Percentiles rank a stretch among this genome's conserved stretches.
These are phyloP conservation scores for Gossypium turneri DNA, from an alignment of 345 rosid species.

Conservation along the genomic window DNA sequence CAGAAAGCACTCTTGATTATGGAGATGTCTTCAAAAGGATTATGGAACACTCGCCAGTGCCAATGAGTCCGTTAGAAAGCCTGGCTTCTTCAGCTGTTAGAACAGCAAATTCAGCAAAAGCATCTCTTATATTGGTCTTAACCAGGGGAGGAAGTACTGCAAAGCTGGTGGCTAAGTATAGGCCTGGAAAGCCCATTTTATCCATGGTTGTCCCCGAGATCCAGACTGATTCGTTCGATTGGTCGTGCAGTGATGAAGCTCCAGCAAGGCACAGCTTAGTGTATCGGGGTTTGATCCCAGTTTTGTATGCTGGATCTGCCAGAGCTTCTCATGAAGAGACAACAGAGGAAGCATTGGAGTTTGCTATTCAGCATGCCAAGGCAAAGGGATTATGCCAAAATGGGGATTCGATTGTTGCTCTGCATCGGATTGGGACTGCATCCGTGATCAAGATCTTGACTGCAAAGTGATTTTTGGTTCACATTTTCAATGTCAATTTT, in stretches of 20 bases:
- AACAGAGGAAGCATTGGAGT: slow-evolving; percentile 89
- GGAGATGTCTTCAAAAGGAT: slow-evolving; percentile 83
- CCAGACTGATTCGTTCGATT: slow-evolving; percentile 75
- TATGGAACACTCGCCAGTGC: slow-evolving; percentile 80
- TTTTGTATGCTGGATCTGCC: slow-evolving; percentile 84
- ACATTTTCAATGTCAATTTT: slow-evolving; percentile 1
- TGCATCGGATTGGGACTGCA: slow-evolving; percentile 87
- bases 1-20: slow-evolving; percentile 85
- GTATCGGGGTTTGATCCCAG: slow-evolving; percentile 78
- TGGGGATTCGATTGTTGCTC: slow-evolving; percentile 72
- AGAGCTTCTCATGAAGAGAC: slow-evolving; percentile 85
- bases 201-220: slow-evolving; percentile 90
- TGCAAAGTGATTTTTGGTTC: slow-evolving; percentile 33
- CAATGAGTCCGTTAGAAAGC: slow-evolving; percentile 94
- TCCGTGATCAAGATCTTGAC: slow-evolving; percentile 92
- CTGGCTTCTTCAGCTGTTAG: slow-evolving; percentile 94
- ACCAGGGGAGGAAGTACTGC: slow-evolving; percentile 98
- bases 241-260: slow-evolving; percentile 87
- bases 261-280: slow-evolving; percentile 96
- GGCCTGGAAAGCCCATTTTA: slow-evolving; percentile 85
- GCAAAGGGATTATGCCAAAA: slow-evolving; percentile 61
- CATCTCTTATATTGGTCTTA: slow-evolving; percentile 75
- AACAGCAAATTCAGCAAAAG: slow-evolving; percentile 84
- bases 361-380: slow-evolving; percentile 67
- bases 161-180: slow-evolving; percentile 89